phyloP scores from a whole-genome alignment of 1,139 yeast species.

The Suhomyces chickasaworum region DNA sequence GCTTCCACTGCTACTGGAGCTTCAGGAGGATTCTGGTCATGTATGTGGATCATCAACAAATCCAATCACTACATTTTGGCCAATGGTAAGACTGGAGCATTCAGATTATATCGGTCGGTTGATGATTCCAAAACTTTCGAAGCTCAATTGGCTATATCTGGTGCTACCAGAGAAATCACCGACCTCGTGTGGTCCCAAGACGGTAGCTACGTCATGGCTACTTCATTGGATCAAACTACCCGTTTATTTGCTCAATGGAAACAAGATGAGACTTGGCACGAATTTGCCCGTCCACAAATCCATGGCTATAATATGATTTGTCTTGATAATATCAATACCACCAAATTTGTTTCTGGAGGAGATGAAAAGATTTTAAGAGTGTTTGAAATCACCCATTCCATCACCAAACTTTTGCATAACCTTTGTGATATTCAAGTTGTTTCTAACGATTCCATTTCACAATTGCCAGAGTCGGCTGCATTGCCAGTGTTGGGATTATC shows the following conservation, averaged over 20 bases:
- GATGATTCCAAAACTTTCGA: conserved; percentile 46
- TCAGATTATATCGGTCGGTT: conserved; percentile 69
- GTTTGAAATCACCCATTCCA: conserved; percentile 85
- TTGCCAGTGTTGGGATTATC: conserved; percentile 94
- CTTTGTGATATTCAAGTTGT: conserved; percentile 50
- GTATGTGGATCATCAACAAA: conserved; percentile 67
- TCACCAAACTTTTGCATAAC: conserved; percentile 60
- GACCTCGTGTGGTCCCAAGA: conserved; percentile 77
- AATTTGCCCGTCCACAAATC: conserved; percentile 94
- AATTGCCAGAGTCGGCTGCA: conserved; percentile 77
- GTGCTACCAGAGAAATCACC: conserved; percentile 73
- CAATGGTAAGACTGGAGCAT: conserved; percentile 89
- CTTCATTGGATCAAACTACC: conserved; percentile 91
- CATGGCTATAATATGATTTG: conserved; percentile 98
- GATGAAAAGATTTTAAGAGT: conserved; percentile 92
- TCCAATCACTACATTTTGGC: conserved; percentile 57
- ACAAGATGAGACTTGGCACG: conserved; percentile 65
- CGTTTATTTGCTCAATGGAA: conserved; percentile 74
- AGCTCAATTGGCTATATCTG: conserved; percentile 67
- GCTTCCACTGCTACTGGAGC: conserved; percentile 99
- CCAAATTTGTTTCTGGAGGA: conserved; percentile 87
- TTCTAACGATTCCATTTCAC: conserved; percentile 21
- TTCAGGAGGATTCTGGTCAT: conserved; percentile 95
- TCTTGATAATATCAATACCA: conserved; percentile 59
- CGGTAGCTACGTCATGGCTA: conserved; percentile 70